Evolutionary conservation across 1,139 yeast species (phyloP).

Genomic region (Yamadazyma blattariae): DNA sequence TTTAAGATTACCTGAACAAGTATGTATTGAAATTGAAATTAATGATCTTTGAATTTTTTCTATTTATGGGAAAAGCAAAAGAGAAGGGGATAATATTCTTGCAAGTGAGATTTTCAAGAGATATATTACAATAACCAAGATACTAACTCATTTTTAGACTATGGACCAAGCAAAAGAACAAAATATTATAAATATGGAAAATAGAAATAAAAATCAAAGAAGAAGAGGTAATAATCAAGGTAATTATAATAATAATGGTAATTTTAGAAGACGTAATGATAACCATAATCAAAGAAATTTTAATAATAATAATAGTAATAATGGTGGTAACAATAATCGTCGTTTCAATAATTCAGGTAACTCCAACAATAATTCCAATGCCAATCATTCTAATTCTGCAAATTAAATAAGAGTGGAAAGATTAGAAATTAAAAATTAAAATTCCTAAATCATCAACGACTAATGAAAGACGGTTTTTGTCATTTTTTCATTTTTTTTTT

Average conservation of each 20-base stretch:
- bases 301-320: slow-evolving; percentile 6
- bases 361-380: slow-evolving; percentile 4
- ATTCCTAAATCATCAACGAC: too few species aligned
- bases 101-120: too few species aligned
- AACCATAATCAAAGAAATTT: slow-evolving; percentile 12
- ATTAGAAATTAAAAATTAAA: too few species aligned
- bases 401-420: too few species aligned
- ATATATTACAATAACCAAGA: too few species aligned
- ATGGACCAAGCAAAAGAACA: slow-evolving; percentile 83
- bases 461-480: too few species aligned
- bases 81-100: too few species aligned
- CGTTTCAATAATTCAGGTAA: slow-evolving; percentile 1
- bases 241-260: slow-evolving; percentile 12
- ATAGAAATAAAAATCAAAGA: slow-evolving; percentile 47
- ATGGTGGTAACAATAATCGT: slow-evolving; percentile 6
- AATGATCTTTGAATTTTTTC: neutral
- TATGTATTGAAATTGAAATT: too few species aligned
- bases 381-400: slow-evolving; percentile 3
- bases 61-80: too few species aligned
- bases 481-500: too few species aligned
- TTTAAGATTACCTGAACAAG: slow-evolving; percentile 45
- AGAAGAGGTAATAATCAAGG: slow-evolving; percentile 32
- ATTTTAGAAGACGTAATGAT: slow-evolving; percentile 11
- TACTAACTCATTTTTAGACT: slow-evolving; percentile 30
- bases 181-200: slow-evolving; percentile 53